Evolutionary conservation across 1,284 basidiomycete genomes (phyloP).

Genomic region (Nidula niveotomentosa): DNA sequence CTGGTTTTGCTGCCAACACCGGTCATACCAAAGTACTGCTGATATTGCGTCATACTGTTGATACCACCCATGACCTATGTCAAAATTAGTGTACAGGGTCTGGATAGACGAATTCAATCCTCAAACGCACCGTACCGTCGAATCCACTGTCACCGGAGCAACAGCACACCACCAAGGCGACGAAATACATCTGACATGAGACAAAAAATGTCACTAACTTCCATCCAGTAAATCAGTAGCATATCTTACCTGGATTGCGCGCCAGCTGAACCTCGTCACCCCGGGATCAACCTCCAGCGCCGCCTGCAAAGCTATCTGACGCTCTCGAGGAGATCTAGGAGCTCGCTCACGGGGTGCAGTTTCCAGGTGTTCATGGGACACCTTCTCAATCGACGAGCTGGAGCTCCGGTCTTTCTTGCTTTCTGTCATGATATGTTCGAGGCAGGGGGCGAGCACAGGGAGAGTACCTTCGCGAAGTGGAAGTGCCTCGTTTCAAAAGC

Average conservation of each 20-base stretch:
- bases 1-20: slow-evolving; percentile 42
- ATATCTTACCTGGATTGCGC: slow-evolving; percentile 34
- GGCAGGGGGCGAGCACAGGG: too few relatives aligned
- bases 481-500: too few relatives aligned
- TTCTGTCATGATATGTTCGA: too few relatives aligned
- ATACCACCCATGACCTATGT: slow-evolving; percentile 49
- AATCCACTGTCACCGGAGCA: slow-evolving; percentile 53
- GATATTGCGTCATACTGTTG: slow-evolving; percentile 51
- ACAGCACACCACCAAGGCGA: slow-evolving; percentile 44
- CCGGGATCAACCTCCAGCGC: slow-evolving; percentile 51
- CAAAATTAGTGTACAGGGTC: neutral
- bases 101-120: neutral
- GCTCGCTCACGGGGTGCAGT: too few relatives aligned
- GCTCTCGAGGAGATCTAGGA: slow-evolving; percentile 35
- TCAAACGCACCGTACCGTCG: slow-evolving; percentile 42
- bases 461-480: too few relatives aligned
- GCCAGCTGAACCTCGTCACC: slow-evolving; percentile 32
- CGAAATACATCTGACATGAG: slow-evolving; percentile 36
- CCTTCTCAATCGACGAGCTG: too few relatives aligned
- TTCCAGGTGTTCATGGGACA: too few relatives aligned
- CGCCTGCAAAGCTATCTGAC: slow-evolving; percentile 39
- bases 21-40: slow-evolving; percentile 44
- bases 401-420: too few relatives aligned
- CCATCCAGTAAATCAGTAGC: neutral
- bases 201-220: neutral